Evolutionary conservation across 495 filamentous ascomycete species (phyloP).

Genomic region (Talaromyces thailandensis): DNA sequence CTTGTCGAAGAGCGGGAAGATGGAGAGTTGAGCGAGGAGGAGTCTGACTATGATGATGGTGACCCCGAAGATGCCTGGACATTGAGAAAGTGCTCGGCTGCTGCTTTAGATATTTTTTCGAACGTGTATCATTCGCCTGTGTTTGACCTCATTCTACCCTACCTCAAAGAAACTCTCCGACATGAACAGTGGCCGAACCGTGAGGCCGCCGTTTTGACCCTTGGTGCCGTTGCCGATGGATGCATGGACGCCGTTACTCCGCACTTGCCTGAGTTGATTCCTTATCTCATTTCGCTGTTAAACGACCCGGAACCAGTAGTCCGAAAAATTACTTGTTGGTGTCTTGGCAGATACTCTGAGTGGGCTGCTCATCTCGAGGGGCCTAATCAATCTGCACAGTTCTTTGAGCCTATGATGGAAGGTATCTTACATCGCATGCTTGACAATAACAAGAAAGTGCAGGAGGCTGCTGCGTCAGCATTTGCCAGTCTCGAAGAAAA

Average conservation of each 20-base stretch:
- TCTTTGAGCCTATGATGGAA: constrained; percentile 96
- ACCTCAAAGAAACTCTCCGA: constrained; percentile 80
- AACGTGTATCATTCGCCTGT: constrained; percentile 81
- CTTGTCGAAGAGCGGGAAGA: constrained; percentile 45
- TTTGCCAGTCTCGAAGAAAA: constrained; percentile 96
- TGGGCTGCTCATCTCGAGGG: constrained; percentile 79
- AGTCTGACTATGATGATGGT: constrained; percentile 74
- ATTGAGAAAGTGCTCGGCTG: constrained; percentile 93
- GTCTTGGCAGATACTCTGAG: constrained; percentile 82
- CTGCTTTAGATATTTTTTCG: constrained; percentile 88
- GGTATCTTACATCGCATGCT: constrained; percentile 91
- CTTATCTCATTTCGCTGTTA: constrained; percentile 81
- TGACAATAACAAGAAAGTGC: constrained; percentile 93
- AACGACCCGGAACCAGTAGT: constrained; percentile 87
- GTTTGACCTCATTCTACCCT: constrained; percentile 85
- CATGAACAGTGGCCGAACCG: constrained; percentile 86
- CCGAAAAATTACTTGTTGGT: constrained; percentile 96
- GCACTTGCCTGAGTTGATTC: constrained; percentile 83
- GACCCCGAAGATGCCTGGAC: constrained; percentile 95
- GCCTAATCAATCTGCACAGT: constrained; percentile 56
- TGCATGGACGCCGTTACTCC: constrained; percentile 86
- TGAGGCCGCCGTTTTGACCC: constrained; percentile 88
- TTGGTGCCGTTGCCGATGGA: constrained; percentile 92
- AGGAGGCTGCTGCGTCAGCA: constrained; percentile 92
- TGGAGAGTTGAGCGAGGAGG: constrained; percentile 72